A percentile compares a stretch with the other conserved stretches of the same genome.
Conservation (phyloP, 768 basidiomycete genomes). For the Naematelia encephala region DNA sequence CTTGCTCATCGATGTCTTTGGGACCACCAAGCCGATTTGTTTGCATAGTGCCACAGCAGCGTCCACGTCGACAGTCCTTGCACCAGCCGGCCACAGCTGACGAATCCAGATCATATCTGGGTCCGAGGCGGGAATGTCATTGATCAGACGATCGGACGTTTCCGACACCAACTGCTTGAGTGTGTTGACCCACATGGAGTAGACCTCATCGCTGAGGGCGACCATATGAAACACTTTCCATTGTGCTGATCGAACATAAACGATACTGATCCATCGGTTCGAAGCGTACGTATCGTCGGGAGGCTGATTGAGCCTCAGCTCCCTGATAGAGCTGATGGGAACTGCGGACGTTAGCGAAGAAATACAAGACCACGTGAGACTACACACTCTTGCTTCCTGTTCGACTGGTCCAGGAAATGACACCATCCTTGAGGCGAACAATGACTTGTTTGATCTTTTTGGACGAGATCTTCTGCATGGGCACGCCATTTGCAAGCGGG, state of each 20-base stretch:
- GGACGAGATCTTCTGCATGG: slow-evolving; percentile 77
- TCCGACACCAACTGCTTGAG: slow-evolving; percentile 58
- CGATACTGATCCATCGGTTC: slow-evolving; percentile 76
- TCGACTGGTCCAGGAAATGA: slow-evolving; percentile 36
- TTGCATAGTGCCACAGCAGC: slow-evolving; percentile 33
- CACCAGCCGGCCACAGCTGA: slow-evolving; percentile 43
- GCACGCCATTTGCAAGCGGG: slow-evolving; percentile 40
- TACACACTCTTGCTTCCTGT: slow-evolving; percentile 31
- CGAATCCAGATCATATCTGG: slow-evolving; percentile 42
- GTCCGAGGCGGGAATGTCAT: slow-evolving; percentile 34
- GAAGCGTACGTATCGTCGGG: slow-evolving; percentile 57
- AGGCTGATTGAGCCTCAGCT: slow-evolving; percentile 71
- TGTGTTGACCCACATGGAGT: slow-evolving; percentile 63
- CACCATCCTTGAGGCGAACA: slow-evolving; percentile 73
- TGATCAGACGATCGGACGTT: slow-evolving; percentile 31
- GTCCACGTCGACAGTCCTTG: slow-evolving; percentile 28
- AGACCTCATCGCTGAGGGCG: slow-evolving; percentile 64
- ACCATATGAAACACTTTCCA: slow-evolving; percentile 82
- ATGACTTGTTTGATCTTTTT: slow-evolving; percentile 69
- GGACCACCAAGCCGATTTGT: slow-evolving; percentile 33
- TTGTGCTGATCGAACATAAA: slow-evolving; percentile 61
- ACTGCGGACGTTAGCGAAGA: slow-evolving; percentile 55
- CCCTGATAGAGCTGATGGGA: slow-evolving; percentile 79
- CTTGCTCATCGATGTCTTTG: slow-evolving; percentile 5
- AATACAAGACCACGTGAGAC: not conserved